Conservation (phyloP, 106 monocot species). For the Acorus calamus region DNA sequence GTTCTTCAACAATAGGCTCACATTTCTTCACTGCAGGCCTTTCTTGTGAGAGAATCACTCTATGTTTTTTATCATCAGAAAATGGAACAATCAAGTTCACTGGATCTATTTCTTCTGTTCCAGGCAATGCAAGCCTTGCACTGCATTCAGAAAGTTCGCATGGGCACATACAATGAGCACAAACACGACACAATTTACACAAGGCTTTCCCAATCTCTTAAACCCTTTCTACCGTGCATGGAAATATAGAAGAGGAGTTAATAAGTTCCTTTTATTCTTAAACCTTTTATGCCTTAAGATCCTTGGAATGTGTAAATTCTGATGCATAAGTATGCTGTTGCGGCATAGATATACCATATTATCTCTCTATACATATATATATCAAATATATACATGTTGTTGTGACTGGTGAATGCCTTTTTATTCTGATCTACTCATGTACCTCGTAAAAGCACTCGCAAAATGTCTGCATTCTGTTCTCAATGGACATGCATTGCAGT, state of each 20-base stretch:
- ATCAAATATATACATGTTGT: neutral
- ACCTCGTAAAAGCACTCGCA: slow-evolving; percentile 5
- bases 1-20: slow-evolving; percentile 65
- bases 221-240: no score
- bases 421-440: neutral
- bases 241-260: no score
- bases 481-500: slow-evolving; percentile 4
- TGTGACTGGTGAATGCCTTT: neutral
- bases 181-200: no score
- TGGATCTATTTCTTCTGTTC: slow-evolving; percentile 41
- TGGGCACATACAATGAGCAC: neutral
- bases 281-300: no score
- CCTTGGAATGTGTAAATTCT: neutral
- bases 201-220: no score
- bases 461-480: slow-evolving; percentile 3
- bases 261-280: no score
- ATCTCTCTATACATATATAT: neutral
- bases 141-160: slow-evolving; percentile 18
- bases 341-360: no score
- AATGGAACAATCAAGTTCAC: slow-evolving; percentile 10
- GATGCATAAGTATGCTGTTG: no score
- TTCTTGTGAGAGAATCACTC: neutral
- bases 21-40: slow-evolving; percentile 5
- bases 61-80: slow-evolving; percentile 2
- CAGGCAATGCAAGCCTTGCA: slow-evolving; percentile 55